Conservation (phyloP, 352 stramenopile genomes). For the Pythium diclinum region DNA sequence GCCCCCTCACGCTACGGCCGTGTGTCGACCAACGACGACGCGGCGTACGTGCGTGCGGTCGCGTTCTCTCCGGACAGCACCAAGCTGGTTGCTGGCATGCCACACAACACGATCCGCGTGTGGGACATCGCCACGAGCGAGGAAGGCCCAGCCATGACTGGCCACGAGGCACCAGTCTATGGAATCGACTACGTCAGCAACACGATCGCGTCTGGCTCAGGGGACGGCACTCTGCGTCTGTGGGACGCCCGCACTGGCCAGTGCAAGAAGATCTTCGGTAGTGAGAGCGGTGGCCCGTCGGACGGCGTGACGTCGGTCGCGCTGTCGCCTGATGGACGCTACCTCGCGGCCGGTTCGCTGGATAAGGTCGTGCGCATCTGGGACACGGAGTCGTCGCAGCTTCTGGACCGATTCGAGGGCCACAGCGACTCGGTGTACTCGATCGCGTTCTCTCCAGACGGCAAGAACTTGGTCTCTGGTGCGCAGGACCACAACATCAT, state of each 20-base stretch:
- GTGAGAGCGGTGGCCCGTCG: conserved; percentile 70
- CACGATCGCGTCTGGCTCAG: conserved; percentile 83
- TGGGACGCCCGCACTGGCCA: conserved; percentile 80
- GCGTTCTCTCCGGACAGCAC: conserved; percentile 84
- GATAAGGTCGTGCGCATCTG: conserved; percentile 87
- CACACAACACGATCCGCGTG: conserved; percentile 84
- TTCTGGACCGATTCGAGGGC: conserved; percentile 78
- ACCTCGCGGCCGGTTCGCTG: conserved; percentile 73
- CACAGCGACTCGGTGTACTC: conserved; percentile 88
- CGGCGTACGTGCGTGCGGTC: conserved; percentile 80
- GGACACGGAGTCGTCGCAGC: conserved; percentile 78
- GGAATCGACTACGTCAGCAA: conserved; percentile 85
- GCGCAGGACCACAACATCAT: conserved; percentile 86
- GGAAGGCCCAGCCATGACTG: conserved; percentile 75
- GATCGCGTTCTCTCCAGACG: conserved; percentile 83
- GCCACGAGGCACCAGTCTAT: conserved; percentile 86
- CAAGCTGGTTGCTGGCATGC: conserved; percentile 86
- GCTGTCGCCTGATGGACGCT: conserved; percentile 68
- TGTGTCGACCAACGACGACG: conserved; percentile 64
- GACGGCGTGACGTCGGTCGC: conserved; percentile 83
- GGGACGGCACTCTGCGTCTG: conserved; percentile 77
- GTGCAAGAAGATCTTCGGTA: conserved; percentile 85
- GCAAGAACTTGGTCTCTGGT: conserved; percentile 85
- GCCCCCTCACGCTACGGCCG: conserved; percentile 54
- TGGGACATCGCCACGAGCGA: conserved; percentile 88